Percentiles rank a stretch among this genome's conserved stretches.
Conservation (phyloP, 148 eudicot species). For the Gaultheria prostrata region DNA sequence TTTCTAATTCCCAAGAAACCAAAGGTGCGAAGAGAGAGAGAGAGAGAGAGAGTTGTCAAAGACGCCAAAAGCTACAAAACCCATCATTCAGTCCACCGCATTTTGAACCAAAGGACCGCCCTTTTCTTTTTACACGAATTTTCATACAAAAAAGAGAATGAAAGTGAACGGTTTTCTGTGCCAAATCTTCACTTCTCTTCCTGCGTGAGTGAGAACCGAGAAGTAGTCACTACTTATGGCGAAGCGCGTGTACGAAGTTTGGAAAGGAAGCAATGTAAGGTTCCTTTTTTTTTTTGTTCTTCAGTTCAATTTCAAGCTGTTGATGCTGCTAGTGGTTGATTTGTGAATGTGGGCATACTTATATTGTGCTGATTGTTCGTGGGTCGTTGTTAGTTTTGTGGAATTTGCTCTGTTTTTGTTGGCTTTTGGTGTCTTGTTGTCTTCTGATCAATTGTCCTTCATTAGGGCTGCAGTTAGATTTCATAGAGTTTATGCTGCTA, state of each 20-base stretch:
- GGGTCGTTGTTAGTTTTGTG: neutral
- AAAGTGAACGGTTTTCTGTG: conserved; percentile 22
- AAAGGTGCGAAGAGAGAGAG: neutral
- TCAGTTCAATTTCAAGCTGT: neutral
- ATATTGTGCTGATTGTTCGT: neutral
- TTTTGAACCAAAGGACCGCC: conserved; percentile 12
- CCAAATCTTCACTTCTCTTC: conserved; percentile 28
- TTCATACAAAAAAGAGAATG: conserved; percentile 15
- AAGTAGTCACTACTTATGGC: conserved; percentile 31
- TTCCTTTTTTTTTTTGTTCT: neutral
- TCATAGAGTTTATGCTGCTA: neutral
- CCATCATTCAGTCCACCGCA: conserved; percentile 39
- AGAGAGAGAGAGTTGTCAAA: neutral
- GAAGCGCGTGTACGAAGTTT: conserved; percentile 19
- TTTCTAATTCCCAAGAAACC: neutral
- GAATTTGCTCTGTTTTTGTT: conserved; percentile 10
- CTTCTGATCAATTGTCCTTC: neutral
- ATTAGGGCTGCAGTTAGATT: neutral
- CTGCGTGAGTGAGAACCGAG: neutral
- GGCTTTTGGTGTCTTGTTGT: conserved; percentile 7
- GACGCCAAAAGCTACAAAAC: conserved; percentile 16
- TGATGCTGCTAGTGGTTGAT: conserved; percentile 1
- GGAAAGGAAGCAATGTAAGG: conserved; percentile 63
- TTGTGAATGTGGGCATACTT: neutral
- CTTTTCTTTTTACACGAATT: conserved; percentile 30